Conservation (phyloP, 2,329 filamentous ascomycete species). For the Ophidiomyces ophidiicola region DNA sequence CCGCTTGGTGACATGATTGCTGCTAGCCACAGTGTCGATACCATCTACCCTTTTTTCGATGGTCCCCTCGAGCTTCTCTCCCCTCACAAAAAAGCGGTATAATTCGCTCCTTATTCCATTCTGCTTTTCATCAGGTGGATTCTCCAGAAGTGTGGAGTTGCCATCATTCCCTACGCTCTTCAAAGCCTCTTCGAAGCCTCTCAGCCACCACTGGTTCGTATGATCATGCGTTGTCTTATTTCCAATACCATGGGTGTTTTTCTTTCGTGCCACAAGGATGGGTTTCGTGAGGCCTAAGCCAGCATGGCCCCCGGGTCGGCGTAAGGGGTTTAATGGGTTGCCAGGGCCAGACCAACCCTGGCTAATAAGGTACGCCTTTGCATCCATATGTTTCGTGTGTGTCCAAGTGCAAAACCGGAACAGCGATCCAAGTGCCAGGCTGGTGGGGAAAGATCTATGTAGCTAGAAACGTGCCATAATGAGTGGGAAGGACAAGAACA, state of each 20-base stretch:
- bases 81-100: constrained; percentile 75
- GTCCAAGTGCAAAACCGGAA: too few species aligned
- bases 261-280: constrained; percentile 69
- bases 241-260: constrained; percentile 70
- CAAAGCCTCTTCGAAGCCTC: constrained; percentile 82
- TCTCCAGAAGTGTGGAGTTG: constrained; percentile 46
- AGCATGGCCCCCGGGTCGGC: constrained; percentile 40
- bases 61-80: constrained; percentile 65
- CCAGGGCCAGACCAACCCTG: constrained; percentile 87
- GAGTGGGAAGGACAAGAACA: too few species aligned
- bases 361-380: constrained; percentile 64
- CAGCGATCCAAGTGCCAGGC: too few species aligned
- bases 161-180: constrained; percentile 59
- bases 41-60: constrained; percentile 18
- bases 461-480: too few species aligned
- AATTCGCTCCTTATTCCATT: constrained; percentile 43
- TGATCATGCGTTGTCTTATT: constrained; percentile 53
- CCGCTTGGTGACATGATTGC: constrained; percentile 23
- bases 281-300: constrained; percentile 69
- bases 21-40: background rate
- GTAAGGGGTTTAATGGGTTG: constrained; percentile 66
- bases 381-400: constrained; percentile 55
- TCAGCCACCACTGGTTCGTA: constrained; percentile 90
- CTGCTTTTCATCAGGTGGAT: constrained; percentile 35
- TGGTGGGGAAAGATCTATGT: too few species aligned